These are phyloP conservation scores for Cetraspora pellucida DNA, from an alignment of 192 early-diverging fungal species.

Conservation along the genomic window DNA sequence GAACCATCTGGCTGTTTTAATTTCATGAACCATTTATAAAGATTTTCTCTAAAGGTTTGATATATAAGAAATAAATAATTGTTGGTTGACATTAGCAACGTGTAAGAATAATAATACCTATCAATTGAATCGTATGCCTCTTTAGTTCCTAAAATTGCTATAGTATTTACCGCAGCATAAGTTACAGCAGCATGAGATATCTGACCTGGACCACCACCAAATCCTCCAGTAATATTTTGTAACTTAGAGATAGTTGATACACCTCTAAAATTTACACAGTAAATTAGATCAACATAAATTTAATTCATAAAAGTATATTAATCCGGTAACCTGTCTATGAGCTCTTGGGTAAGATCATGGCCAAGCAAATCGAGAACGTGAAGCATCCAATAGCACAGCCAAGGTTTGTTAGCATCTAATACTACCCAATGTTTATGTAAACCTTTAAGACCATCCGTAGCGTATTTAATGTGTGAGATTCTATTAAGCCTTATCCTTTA, in stretches of 20 bases:
- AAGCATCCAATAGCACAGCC: constrained; percentile 90
- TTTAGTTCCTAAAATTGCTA: constrained; percentile 77
- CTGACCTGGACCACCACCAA: constrained; percentile 84
- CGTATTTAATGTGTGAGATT: constrained; percentile 59
- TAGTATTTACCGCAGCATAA: constrained; percentile 82
- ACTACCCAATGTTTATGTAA: constrained; percentile 59
- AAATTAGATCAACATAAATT: background rate
- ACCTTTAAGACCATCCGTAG: constrained; percentile 51
- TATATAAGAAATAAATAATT: background rate
- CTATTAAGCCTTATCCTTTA: constrained; percentile 54
- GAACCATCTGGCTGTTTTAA: constrained; percentile 89
- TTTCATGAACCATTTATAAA: constrained; percentile 76
- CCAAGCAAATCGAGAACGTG: constrained; percentile 83
- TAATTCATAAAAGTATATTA: too few species aligned
- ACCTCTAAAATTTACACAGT: constrained; percentile 41
- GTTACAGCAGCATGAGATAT: constrained; percentile 86
- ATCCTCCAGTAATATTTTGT: constrained; percentile 79
- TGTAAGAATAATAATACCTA: constrained; percentile 38
- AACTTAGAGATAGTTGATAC: constrained; percentile 64
- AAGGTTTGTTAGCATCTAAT: constrained; percentile 87
- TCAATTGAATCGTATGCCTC: constrained; percentile 70
- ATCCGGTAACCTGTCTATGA: constrained; percentile 44
- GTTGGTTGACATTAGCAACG: background rate
- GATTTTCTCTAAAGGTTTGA: constrained; percentile 42
- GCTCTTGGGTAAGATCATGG: constrained; percentile 47